Evolutionary conservation across 2,329 filamentous ascomycete species (phyloP).

Genomic region (Hypoxylon sp.): DNA sequence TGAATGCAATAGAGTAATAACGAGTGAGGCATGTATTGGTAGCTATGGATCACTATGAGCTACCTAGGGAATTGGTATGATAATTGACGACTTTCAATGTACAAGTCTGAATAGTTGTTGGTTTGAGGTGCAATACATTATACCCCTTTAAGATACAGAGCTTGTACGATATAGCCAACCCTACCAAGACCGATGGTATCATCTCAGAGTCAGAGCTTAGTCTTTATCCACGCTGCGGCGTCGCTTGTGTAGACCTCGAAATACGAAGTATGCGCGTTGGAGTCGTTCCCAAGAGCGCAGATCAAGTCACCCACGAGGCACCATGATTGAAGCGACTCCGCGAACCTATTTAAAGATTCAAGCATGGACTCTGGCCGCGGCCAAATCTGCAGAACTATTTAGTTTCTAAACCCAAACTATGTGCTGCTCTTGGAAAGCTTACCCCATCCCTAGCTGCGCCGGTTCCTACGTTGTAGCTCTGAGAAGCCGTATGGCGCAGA

Average conservation of each 20-base stretch:
- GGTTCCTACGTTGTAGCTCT: slow-evolving; percentile 50
- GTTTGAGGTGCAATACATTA: not conserved
- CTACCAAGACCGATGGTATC: not conserved
- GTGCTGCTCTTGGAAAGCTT: slow-evolving; percentile 11
- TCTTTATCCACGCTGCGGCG: slow-evolving; percentile 16
- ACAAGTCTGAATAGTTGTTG: not conserved
- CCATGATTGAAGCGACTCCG: slow-evolving; percentile 14
- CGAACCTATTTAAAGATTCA: slow-evolving; percentile 6
- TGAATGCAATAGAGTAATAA: no score
- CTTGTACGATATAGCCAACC: not conserved
- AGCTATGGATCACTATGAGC: not conserved
- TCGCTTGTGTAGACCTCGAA: slow-evolving; percentile 15
- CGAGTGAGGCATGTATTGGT: not conserved
- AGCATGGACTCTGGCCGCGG: not conserved
- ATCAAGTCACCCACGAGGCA: slow-evolving; percentile 7
- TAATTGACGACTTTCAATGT: not conserved
- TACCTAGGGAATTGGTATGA: not conserved
- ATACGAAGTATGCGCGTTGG: slow-evolving; percentile 7
- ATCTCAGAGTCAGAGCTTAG: not conserved
- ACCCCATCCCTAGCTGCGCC: slow-evolving; percentile 46
- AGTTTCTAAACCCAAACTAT: not conserved
- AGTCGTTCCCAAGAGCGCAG: not conserved
- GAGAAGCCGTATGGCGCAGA: slow-evolving; percentile 49
- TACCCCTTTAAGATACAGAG: not conserved
- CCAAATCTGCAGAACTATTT: not conserved